A percentile compares a stretch with the other conserved stretches of the same genome.
Evolutionary conservation across 202 grass and related monocot genomes (phyloP).

Genomic region (Schoenoplectus triqueter): DNA sequence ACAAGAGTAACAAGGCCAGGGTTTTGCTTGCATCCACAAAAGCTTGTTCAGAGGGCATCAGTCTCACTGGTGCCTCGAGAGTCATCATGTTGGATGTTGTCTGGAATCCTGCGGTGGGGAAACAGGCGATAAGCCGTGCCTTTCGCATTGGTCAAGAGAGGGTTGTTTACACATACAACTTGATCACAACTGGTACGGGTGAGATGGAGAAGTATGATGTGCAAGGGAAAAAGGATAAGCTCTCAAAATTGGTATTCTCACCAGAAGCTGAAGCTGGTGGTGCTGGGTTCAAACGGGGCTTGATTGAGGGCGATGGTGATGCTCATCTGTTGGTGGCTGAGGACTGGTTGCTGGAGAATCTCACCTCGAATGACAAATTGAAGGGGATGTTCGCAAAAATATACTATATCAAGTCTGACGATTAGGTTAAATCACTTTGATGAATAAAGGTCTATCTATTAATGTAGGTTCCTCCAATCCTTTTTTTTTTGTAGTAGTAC

Average conservation of each 20-base stretch:
- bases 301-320: background rate
- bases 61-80: slow-evolving; percentile 3
- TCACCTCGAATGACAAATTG: background rate
- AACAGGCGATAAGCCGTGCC: background rate
- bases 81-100: background rate
- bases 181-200: background rate
- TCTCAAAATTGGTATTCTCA: background rate
- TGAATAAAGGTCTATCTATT: background rate
- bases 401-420: background rate
- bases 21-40: background rate
- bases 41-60: slow-evolving; percentile 1
- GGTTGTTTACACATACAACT: slow-evolving; percentile 1
- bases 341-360: background rate
- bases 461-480: background rate
- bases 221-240: slow-evolving; percentile 7
- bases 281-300: background rate
- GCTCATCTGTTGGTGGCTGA: background rate
- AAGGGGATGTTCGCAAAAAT: background rate
- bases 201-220: slow-evolving; percentile 21
- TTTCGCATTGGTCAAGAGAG: slow-evolving; percentile 6
- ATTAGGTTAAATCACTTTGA: background rate
- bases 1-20: background rate
- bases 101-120: background rate
- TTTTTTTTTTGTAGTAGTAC: no score
- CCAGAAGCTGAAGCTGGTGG: background rate